Evolutionary conservation across 805 yeast genomes (phyloP).

Genomic region (Cephaloascus fragrans): DNA sequence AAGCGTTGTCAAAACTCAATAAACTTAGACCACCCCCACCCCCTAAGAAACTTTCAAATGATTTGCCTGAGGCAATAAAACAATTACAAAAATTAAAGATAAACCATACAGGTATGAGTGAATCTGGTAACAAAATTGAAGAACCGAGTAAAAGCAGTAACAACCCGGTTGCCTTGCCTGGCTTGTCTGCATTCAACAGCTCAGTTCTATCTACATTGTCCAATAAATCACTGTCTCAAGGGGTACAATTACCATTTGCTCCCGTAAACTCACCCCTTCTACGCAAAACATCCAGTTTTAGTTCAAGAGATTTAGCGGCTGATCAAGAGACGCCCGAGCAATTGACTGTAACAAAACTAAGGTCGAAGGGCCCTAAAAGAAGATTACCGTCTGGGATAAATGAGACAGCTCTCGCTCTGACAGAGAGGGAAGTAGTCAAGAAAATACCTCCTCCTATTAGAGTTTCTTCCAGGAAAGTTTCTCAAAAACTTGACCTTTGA

Average conservation of each 20-base stretch:
- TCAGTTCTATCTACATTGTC: neutral
- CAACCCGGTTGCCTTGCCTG: no score
- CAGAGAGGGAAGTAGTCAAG: conserved; percentile 4
- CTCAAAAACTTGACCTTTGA: conserved; percentile 2
- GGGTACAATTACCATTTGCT: neutral
- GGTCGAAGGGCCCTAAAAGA: conserved; percentile 45
- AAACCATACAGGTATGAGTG: no score
- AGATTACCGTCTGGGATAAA: conserved; percentile 25
- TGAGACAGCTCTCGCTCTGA: conserved; percentile 1
- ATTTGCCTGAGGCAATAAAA: conserved; percentile 6
- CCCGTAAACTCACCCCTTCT: conserved; percentile 1
- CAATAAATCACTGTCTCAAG: neutral
- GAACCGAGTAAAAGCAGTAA: neutral
- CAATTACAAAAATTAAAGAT: conserved; percentile 5
- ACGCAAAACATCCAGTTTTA: conserved; percentile 7
- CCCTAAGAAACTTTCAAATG: neutral
- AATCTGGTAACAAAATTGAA: neutral
- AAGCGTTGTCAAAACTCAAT: conserved; percentile 2
- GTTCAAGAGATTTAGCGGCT: conserved; percentile 2
- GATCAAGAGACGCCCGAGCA: conserved; percentile 23
- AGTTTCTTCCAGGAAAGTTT: conserved; percentile 14
- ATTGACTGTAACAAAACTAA: conserved; percentile 30
- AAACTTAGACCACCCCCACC: neutral
- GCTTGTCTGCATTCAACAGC: neutral
- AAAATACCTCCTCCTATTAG: conserved; percentile 16